phyloP scores from a whole-genome alignment of 2,329 filamentous ascomycete genomes.

The Ophiostoma angusticollis region DNA sequence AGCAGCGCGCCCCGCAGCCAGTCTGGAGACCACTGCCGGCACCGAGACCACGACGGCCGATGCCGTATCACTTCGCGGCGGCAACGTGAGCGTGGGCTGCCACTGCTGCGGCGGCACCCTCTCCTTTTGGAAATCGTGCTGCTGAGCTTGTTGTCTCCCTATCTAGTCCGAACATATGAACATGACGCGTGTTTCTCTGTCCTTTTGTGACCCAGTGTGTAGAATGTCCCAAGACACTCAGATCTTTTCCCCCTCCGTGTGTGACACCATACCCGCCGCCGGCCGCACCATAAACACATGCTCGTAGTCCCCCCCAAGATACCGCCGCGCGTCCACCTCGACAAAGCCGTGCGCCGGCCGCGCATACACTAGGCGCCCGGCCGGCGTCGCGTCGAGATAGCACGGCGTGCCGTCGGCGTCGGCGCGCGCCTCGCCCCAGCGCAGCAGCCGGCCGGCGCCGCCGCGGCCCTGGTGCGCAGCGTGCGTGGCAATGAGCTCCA shows the following conservation, averaged over 20 bases:
- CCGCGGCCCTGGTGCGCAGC: conserved; percentile 33
- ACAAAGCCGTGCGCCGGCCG: conserved; percentile 31
- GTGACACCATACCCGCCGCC: neutral
- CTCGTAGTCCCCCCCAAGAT: conserved; percentile 23
- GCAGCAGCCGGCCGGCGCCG: conserved; percentile 28
- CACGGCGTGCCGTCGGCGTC: conserved; percentile 29
- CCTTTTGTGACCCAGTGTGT: neutral
- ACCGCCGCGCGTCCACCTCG: conserved; percentile 22
- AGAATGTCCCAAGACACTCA: neutral
- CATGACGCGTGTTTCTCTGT: too few relatives aligned
- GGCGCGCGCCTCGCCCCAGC: conserved; percentile 34
- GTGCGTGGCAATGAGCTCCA: conserved; percentile 34
- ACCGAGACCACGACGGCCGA: conserved; percentile 1
- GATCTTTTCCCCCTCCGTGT: neutral
- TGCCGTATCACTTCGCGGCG: conserved; percentile 14
- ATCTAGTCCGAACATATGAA: neutral
- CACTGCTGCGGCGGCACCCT: conserved; percentile 14
- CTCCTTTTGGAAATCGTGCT: conserved; percentile 15
- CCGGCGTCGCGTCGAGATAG: conserved; percentile 38
- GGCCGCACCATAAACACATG: conserved; percentile 25
- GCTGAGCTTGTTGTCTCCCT: conserved; percentile 4
- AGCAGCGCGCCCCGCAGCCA: too few relatives aligned
- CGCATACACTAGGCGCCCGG: conserved; percentile 33
- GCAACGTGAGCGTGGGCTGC: conserved; percentile 14
- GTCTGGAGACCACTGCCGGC: neutral